Evolutionary conservation across 805 yeast genomes (phyloP), one percentile per base, ranked within the genome.

Genomic region (Myxozyma sirexii): DNA sequence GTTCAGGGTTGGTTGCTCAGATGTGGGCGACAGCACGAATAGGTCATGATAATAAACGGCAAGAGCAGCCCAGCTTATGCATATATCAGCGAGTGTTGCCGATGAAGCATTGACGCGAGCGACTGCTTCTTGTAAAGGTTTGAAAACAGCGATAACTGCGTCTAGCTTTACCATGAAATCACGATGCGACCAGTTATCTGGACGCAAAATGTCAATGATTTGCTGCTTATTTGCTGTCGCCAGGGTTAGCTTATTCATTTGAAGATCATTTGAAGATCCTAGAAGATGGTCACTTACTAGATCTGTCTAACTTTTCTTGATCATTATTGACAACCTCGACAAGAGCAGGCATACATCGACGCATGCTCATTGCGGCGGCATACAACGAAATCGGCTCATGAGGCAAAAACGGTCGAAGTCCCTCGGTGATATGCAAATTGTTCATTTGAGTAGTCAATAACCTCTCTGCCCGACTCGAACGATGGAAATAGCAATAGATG

Each of bases 61-160:
- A 12, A 62, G 8, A 13, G 64, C 57, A 6, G 57, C 54, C 66
- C 66, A 62, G 54, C 52, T 37, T 27, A 62, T 62, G 26, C 50
- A 39, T 4, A 59, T 44, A 35, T 62, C 66, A 31, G 64, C 51
- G 15, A 59, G 26, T 6, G 57, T 55, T 4, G 64, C 63, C 6
- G 59, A 29, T 8, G 52, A 46, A 7, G 57, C 35, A 31, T 48
- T 41, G 13, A 62, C 21, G 13, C 59, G 45, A 12, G 48, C 17
- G 24, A 47, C 44, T 23, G 64, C 52, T 27, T 59, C 58, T n/a
- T 37, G 43, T 5, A 62, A 51, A 19, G 66, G 66, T 38, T 35
- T 41, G 41, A 62, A 52, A 4, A 62, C 19, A 1, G 50, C 48
- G 26, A 62, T 52, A 10, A 56, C 42, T 7, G 53, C 17, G 38